A percentile compares a stretch with the other conserved stretches of the same genome.
These are phyloP conservation scores for Boletellus ananiceps DNA, from an alignment of 768 basidiomycete species.

Conservation along the genomic window DNA sequence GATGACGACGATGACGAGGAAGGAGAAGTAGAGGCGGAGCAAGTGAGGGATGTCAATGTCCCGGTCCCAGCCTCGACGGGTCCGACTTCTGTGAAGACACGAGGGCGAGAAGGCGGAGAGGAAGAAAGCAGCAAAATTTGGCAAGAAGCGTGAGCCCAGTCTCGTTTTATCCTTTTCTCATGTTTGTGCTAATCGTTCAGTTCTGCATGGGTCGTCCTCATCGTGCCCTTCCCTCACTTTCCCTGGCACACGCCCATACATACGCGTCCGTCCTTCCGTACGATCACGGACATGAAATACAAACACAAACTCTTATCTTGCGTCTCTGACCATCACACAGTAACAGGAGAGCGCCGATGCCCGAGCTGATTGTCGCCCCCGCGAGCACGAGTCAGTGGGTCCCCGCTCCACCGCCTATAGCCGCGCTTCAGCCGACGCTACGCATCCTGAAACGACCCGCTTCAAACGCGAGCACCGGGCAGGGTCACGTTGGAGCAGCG, in stretches of 20 bases:
- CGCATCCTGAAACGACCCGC: conserved; percentile 72
- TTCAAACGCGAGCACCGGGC: conserved; percentile 2
- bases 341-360: conserved; percentile 64
- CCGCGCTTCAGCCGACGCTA: conserved; percentile 52
- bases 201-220: background rate
- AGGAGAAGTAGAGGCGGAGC: background rate
- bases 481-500: background rate
- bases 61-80: background rate
- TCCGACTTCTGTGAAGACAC: conserved; percentile 7
- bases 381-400: conserved; percentile 36
- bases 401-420: conserved; percentile 49
- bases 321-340: conserved; percentile 29
- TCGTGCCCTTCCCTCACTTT: too few relatives aligned
- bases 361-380: conserved; percentile 47
- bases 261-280: too few relatives aligned
- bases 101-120: background rate
- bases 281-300: too few relatives aligned
- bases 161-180: background rate
- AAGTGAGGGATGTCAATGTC: background rate
- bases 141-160: conserved; percentile 60
- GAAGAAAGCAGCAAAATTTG: conserved; percentile 50
- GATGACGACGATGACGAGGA: conserved; percentile 41
- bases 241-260: too few relatives aligned
- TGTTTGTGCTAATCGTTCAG: conserved; percentile 11
- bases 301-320: background rate